Base-by-base conservation (phyloP, 768 basidiomycete genomes). In the Cyclocybe cylindracea region DNA sequence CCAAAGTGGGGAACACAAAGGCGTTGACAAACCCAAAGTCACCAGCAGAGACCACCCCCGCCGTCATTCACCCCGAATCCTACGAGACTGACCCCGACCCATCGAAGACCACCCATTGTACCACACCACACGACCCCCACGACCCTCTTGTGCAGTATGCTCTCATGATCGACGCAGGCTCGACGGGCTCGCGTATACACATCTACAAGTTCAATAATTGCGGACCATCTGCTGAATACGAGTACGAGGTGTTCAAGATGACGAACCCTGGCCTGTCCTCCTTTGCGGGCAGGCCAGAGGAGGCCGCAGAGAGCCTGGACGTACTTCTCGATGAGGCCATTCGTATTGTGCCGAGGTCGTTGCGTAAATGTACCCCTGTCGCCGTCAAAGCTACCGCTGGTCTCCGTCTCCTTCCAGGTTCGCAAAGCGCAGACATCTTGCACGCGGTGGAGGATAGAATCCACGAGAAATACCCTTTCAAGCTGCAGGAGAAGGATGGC, bases 191-290 rank as follows among this genome's bases (percentile, higher is more conserved):
- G 0, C 84, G 97, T 13, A 94, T 98, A 63, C 97, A 99, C 78
- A 80, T 98, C 32, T 99, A 98, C 86, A 98, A 97, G 66, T 98
- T 98, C 83, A 80, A 96, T 79, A 86, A 94, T 75, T 94, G 94
- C 74, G 76, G 77, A 0, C 67, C 86, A 0, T 82, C 88, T 0
- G 85, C 94, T 1, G 65, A 75, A 16, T 91, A 90, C 70, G 96
- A 98, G 66, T 94, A 94, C 74, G 97, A 99, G 65, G 88, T 89
- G 6, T 98, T 98, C 79, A 82, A 82, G 63, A 82, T 84, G 78
- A 85, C 79, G 6, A 78, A 88, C 24, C 92, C 91, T 0, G 95
- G 96, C 0, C 73, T 98, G 2, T 92, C 89, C 0, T 63, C 71
- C 0, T 94, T 78, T 61, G 73, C 73, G 0, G 79, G 69, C 10